Conservation (phyloP, 768 basidiomycete species). For the Mycena maculata region DNA sequence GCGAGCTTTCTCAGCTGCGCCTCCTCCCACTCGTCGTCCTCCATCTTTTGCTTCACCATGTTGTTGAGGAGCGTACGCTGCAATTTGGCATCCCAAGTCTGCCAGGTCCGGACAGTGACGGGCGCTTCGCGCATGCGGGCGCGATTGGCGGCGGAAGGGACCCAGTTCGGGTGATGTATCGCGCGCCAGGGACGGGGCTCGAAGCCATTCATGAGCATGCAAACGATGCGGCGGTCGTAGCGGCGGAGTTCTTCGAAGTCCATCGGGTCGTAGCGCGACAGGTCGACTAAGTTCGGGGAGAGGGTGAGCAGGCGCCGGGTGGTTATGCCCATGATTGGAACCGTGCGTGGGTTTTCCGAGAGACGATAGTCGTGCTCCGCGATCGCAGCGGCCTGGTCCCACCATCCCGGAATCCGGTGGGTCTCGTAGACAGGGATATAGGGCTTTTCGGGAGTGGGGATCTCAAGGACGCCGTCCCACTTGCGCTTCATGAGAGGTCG, state of each 20-base stretch:
- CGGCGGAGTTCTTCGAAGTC: constrained; percentile 33
- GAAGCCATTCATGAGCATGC: constrained; percentile 21
- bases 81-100: not conserved
- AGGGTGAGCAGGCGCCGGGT: constrained; percentile 33
- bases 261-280: constrained; percentile 30
- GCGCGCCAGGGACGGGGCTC: constrained; percentile 29
- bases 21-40: constrained; percentile 8
- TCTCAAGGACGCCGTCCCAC: not conserved
- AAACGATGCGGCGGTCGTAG: constrained; percentile 26
- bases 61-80: not conserved
- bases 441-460: constrained; percentile 4
- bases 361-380: constrained; percentile 18
- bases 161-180: not conserved
- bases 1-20: not conserved
- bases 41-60: not conserved
- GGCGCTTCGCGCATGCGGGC: not conserved
- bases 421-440: constrained; percentile 8
- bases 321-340: constrained; percentile 21
- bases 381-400: not conserved
- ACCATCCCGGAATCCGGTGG: constrained; percentile 24
- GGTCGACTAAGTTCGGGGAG: constrained; percentile 23
- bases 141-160: not conserved
- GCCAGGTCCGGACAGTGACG: too few relatives aligned
- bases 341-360: constrained; percentile 22
- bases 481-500: constrained; percentile 8